Percentiles rank a stretch among this genome's conserved stretches.
Evolutionary conservation across 2,329 filamentous ascomycete genomes (phyloP).

Genomic region (Verticillium albo-atrum): DNA sequence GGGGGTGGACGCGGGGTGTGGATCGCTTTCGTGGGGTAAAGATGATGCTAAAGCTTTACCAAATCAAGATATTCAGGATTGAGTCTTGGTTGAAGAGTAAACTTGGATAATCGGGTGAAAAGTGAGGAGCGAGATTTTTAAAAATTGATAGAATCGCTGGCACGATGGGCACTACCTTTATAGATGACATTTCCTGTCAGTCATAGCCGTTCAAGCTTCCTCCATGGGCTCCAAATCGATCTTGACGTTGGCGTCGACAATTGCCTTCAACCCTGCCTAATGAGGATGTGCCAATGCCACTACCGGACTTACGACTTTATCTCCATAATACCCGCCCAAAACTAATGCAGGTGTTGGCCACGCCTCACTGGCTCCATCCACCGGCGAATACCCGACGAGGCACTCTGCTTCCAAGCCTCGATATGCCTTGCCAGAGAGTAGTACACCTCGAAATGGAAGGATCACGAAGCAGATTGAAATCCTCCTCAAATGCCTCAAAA

Average conservation of each 20-base stretch:
- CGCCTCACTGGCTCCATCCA: background rate
- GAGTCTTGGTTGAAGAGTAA: background rate
- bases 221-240: background rate
- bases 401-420: background rate
- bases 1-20: too few species aligned
- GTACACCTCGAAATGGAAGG: too few species aligned
- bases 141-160: too few species aligned
- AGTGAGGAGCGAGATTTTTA: background rate
- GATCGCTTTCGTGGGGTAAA: background rate
- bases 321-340: background rate
- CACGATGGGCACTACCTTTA: background rate
- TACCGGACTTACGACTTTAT: background rate
- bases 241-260: background rate
- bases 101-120: too few species aligned
- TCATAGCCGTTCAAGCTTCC: background rate
- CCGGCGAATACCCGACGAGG: background rate
- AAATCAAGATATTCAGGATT: background rate
- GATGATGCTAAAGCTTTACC: background rate
- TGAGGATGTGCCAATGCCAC: background rate
- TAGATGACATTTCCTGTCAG: background rate
- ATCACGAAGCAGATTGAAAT: background rate
- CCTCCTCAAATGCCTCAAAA: background rate
- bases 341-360: background rate
- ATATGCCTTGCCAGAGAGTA: background rate
- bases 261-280: background rate